These are phyloP conservation scores for Trichoderma breve DNA, from an alignment of 2,329 filamentous ascomycete genomes.

Conservation along the genomic window DNA sequence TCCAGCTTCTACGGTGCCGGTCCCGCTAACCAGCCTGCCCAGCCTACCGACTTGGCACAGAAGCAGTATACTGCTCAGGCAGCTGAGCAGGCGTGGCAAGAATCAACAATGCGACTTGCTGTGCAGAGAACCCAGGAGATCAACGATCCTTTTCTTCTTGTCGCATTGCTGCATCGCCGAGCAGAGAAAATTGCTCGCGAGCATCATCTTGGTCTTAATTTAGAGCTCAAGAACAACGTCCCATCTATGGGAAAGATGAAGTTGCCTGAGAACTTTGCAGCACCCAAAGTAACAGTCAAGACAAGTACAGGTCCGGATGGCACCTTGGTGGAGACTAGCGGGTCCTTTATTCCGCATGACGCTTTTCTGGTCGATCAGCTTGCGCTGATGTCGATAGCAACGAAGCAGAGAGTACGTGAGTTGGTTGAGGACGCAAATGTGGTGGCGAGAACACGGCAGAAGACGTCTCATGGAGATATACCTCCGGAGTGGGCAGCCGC, in stretches of 20 bases:
- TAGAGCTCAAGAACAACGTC: conserved; percentile 51
- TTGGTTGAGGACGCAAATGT: conserved; percentile 74
- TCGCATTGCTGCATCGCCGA: conserved; percentile 58
- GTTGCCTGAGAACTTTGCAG: conserved; percentile 48
- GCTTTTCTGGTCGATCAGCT: conserved; percentile 78
- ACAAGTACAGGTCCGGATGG: conserved; percentile 61
- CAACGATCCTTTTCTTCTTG: conserved; percentile 68
- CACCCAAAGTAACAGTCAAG: conserved; percentile 53
- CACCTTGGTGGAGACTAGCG: conserved; percentile 60
- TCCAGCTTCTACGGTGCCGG: conserved; percentile 64
- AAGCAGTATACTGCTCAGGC: conserved; percentile 65
- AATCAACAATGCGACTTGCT: conserved; percentile 61
- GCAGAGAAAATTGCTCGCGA: conserved; percentile 58
- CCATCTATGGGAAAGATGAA: conserved; percentile 48
- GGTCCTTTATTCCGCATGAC: conserved; percentile 71
- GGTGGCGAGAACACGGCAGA: conserved; percentile 69
- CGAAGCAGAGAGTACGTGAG: conserved; percentile 73
- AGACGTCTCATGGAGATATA: conserved; percentile 74
- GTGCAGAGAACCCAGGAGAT: conserved; percentile 66
- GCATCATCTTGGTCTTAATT: conserved; percentile 54
- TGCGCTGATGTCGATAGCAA: conserved; percentile 76
- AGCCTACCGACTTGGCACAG: conserved; percentile 49
- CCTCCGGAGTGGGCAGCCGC: conserved; percentile 74
- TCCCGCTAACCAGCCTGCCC: conserved; percentile 61
- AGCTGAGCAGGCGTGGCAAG: conserved; percentile 63